These are phyloP conservation scores for Phytophthora quininea DNA, from an alignment of 352 stramenopile genomes.

Conservation along the genomic window DNA sequence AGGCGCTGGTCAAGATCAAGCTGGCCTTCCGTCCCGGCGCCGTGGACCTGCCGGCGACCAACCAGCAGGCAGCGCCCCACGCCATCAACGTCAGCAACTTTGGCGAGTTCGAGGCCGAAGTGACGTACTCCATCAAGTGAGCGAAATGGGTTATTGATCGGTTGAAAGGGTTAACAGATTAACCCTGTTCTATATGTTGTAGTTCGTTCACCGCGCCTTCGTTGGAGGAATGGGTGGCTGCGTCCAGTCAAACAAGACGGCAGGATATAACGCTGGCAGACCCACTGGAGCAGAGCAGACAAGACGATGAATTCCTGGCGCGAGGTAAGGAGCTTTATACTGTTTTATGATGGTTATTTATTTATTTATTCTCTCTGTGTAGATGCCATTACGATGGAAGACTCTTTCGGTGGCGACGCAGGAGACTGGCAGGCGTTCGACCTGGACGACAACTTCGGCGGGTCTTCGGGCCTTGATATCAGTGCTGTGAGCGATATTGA, in stretches of 20 bases:
- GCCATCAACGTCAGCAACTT: constrained; percentile 89
- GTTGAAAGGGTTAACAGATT: too few species aligned
- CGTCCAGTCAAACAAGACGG: constrained; percentile 77
- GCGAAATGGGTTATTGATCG: too few species aligned
- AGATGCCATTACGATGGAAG: constrained; percentile 75
- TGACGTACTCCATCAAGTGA: constrained; percentile 88
- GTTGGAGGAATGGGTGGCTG: constrained; percentile 82
- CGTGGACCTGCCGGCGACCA: constrained; percentile 72
- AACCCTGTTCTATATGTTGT: constrained; percentile 1
- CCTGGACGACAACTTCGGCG: constrained; percentile 68
- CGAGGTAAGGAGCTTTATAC: constrained; percentile 39
- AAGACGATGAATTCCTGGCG: constrained; percentile 59
- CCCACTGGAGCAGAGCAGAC: constrained; percentile 49
- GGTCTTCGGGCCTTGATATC: constrained; percentile 51
- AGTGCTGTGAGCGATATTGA: constrained; percentile 85
- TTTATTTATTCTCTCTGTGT: constrained; percentile 1
- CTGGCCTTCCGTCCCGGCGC: constrained; percentile 92
- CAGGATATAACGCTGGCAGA: constrained; percentile 89
- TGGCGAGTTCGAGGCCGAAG: constrained; percentile 84
- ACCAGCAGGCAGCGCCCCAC: constrained; percentile 70
- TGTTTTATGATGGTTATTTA: constrained; percentile 10
- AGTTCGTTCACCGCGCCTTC: constrained; percentile 70
- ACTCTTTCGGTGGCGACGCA: constrained; percentile 66
- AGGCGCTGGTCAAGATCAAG: constrained; percentile 99
- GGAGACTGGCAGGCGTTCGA: constrained; percentile 87